Percentiles rank a stretch among this genome's conserved stretches.
Evolutionary conservation across 208 protist genomes (phyloP).

Genomic region (Angomonas deanei): DNA sequence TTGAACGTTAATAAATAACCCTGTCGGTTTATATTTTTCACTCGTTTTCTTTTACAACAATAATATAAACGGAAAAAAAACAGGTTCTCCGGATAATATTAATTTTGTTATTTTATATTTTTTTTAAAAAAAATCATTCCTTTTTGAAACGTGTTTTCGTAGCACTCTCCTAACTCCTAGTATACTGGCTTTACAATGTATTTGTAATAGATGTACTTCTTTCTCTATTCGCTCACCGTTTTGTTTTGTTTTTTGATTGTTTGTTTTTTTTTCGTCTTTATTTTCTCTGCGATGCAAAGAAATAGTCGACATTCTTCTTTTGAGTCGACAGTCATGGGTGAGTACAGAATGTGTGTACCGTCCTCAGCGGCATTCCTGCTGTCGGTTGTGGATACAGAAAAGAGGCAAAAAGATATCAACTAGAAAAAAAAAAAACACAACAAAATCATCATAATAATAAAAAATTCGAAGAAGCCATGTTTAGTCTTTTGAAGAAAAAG

Average conservation of each 20-base stretch:
- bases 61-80: not conserved
- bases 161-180: no score
- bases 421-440: constrained; percentile 8
- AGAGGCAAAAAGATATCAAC: not conserved
- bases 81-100: not conserved
- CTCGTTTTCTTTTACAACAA: not conserved
- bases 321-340: no score
- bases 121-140: not conserved
- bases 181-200: no score
- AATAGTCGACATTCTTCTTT: not conserved
- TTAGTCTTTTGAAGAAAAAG: not conserved
- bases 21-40: not conserved
- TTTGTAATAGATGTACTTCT: no score
- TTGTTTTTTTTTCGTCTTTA: not conserved
- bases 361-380: no score
- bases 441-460: not conserved
- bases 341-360: no score
- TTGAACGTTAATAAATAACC: not conserved
- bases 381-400: no score
- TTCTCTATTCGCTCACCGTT: not conserved
- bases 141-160: no score
- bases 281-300: not conserved
- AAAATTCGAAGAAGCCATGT: constrained; percentile 6
- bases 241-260: not conserved
- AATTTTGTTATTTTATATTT: not conserved